Evolutionary conservation across 2,329 filamentous ascomycete species (phyloP).

Genomic region (Clarireedia homoeocarpa): DNA sequence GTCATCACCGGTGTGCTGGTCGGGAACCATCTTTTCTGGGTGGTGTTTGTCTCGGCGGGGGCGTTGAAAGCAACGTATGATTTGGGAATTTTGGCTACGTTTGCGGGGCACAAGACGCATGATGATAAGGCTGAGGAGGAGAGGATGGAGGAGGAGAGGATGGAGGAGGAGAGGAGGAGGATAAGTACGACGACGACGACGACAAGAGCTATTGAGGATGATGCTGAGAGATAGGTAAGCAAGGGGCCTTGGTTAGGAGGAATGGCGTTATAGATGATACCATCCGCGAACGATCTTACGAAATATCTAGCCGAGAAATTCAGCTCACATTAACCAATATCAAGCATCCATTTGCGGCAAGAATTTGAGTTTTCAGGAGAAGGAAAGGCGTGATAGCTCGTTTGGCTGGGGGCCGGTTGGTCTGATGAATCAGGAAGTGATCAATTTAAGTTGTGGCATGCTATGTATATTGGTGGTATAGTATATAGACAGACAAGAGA

Average conservation of each 20-base stretch:
- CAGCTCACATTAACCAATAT: background rate
- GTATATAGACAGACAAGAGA: background rate
- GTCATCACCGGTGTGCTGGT: slow-evolving; percentile 57
- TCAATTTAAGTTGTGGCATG: background rate
- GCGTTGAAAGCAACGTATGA: slow-evolving; percentile 54
- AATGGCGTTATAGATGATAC: background rate
- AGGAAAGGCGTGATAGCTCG: background rate
- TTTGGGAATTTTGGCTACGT: slow-evolving; percentile 46
- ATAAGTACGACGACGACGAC: no score
- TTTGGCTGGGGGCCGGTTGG: no score
- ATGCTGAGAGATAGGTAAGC: background rate
- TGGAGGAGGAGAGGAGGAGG: slow-evolving; percentile 16
- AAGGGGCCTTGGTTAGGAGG: background rate
- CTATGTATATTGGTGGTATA: background rate
- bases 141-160: slow-evolving; percentile 14
- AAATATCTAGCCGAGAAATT: background rate
- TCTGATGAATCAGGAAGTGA: background rate
- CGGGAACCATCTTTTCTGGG: slow-evolving; percentile 47
- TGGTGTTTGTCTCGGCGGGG: slow-evolving; percentile 57
- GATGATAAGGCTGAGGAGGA: slow-evolving; percentile 23
- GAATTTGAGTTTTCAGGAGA: no score
- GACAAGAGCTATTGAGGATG: background rate
- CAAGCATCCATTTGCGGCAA: no score
- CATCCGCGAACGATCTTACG: background rate
- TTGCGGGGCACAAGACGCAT: slow-evolving; percentile 30